Base-by-base conservation (phyloP, 2,329 filamentous ascomycete species). In the Didymella glomerata region DNA sequence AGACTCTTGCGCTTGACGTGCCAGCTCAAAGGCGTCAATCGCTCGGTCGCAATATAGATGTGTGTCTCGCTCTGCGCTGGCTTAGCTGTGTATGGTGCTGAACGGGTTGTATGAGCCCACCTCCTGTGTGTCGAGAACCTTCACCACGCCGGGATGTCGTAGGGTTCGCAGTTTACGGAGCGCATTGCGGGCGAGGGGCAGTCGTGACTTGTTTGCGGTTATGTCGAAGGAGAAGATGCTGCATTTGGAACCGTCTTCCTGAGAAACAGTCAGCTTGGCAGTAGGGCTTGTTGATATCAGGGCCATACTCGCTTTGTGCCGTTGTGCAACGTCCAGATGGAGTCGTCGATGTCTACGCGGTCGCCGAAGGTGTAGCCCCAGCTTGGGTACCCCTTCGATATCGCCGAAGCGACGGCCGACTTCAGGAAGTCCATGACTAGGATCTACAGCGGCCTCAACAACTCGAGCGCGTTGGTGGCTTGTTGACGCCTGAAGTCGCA, bases 141-240 rank as follows among this genome's bases (percentile, higher is more conserved):
- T 96, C 70, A 99, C 89, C 25, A 99, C 92, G 48, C 95, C 95
- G 0, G 95, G 95, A 77, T 99, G 95, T 69, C 95, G 88, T 71
- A 99, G 81, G 2, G 94, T 99, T 67, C 94, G 89, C 64, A 96
- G 85, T 80, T 98, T 99, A 76, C 94, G 92, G 66, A 97, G 85
- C 44, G 94, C 93, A 81, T 99, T 99, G 79, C 89, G 92, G 52
- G 95, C 95, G 52, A 99, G 85, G 40, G 93, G 91, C 22, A 97
- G 80, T 54, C 89, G 88, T 42, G 91, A 88, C 76, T 88, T 92
- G 77, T 96, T 94, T 57, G 90, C 83, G 60, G 85, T 84, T 55
- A 96, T 85, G 76, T 99, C 94, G 82, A 99, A 99, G 68, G 93
- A 92, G 80, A 99, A 97, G 67, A 99, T 93, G 80, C 93, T 97